phyloP scores from a whole-genome alignment of 2,329 filamentous ascomycete genomes.

The Diplodia scrobiculata region DNA sequence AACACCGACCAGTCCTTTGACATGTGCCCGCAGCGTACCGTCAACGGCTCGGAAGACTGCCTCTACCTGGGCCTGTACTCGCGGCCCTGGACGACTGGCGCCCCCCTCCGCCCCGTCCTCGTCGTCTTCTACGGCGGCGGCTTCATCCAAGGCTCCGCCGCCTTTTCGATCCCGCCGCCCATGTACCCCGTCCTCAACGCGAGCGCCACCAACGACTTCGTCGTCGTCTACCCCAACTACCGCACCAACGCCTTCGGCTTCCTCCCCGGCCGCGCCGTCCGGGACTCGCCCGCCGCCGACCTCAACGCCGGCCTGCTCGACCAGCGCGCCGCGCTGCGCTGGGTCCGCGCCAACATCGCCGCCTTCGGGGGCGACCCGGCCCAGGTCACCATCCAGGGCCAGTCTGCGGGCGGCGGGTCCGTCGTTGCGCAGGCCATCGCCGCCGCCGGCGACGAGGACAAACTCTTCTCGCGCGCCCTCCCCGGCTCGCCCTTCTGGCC shows the following conservation, averaged over 20 bases:
- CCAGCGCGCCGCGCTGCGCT: constrained; percentile 62
- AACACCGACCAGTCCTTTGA: constrained; percentile 59
- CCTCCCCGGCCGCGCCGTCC: constrained; percentile 59
- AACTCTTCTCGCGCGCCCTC: constrained; percentile 56
- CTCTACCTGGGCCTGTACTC: constrained; percentile 63
- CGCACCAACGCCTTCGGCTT: constrained; percentile 64
- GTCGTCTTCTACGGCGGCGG: constrained; percentile 64
- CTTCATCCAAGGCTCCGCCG: constrained; percentile 61
- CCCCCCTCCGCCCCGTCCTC: constrained; percentile 57
- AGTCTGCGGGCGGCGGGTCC: constrained; percentile 62
- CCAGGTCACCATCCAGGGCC: constrained; percentile 63
- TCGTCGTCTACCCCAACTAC: constrained; percentile 59
- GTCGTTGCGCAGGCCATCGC: constrained; percentile 60
- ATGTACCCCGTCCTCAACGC: constrained; percentile 63
- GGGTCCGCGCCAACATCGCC: constrained; percentile 62
- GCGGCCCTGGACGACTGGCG: constrained; percentile 55
- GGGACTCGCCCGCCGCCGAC: constrained; percentile 54
- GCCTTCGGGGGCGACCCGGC: constrained; percentile 57
- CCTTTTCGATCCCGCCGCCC: constrained; percentile 58
- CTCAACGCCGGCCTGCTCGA: constrained; percentile 67
- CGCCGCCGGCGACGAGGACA: constrained; percentile 39
- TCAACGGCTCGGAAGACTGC: constrained; percentile 61
- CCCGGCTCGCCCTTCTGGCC: constrained; percentile 61
- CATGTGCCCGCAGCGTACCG: constrained; percentile 61
- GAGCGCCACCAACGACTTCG: constrained; percentile 54